Percentiles rank a stretch among this genome's conserved stretches.
phyloP scores from a whole-genome alignment of 1,284 basidiomycete species.

The Moesziomyces sp. region DNA sequence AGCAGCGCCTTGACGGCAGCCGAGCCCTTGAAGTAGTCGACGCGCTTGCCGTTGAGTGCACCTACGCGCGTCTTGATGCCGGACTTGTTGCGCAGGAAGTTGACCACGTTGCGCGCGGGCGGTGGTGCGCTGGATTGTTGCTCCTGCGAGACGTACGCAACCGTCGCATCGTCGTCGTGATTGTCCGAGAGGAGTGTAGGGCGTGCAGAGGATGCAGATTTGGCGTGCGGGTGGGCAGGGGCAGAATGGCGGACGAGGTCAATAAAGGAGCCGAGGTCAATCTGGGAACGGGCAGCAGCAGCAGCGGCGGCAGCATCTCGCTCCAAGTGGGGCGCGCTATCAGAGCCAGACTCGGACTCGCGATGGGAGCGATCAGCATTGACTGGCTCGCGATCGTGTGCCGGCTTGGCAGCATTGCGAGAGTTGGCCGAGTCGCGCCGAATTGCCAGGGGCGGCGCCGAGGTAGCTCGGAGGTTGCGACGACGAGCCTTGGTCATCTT shows the following conservation, averaged over 20 bases:
- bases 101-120: conserved; percentile 55
- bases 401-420: not conserved
- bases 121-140: conserved; percentile 61
- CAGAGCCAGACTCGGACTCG: not conserved
- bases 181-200: conserved; percentile 2
- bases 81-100: conserved; percentile 70
- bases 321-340: conserved; percentile 2
- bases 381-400: not conserved
- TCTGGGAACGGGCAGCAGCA: conserved; percentile 2
- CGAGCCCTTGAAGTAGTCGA: conserved; percentile 92
- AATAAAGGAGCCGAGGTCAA: conserved; percentile 30
- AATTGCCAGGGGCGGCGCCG: conserved; percentile 1
- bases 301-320: conserved; percentile 2
- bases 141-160: conserved; percentile 43
- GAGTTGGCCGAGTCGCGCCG: not conserved
- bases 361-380: not conserved
- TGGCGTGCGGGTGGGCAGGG: conserved; percentile 2
- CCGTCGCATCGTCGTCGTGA: not conserved
- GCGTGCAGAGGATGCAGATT: not conserved
- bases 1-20: conserved; percentile 84
- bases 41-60: conserved; percentile 89
- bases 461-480: conserved; percentile 26
- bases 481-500: conserved; percentile 32
- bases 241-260: conserved; percentile 30
- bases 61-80: conserved; percentile 91